Conservation (phyloP, 2,329 filamentous ascomycete genomes). For the Triangularia setosa region DNA sequence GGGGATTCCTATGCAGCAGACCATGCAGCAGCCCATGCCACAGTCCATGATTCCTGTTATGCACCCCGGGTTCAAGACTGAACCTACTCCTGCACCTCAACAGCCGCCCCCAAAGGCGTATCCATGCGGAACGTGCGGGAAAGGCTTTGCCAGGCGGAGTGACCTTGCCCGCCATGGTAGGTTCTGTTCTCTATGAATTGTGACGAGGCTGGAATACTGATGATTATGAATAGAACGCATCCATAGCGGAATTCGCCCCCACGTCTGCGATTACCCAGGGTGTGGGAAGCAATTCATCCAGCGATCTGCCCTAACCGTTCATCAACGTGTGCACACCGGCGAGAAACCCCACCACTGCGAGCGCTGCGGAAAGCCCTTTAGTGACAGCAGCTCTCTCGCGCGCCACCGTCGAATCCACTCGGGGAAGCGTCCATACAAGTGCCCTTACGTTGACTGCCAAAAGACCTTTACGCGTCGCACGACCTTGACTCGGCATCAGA, state of each 20-base stretch:
- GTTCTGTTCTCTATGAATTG: slow-evolving; percentile 30
- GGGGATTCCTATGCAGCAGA: slow-evolving; percentile 36
- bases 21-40: slow-evolving; percentile 29
- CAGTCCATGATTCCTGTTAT: slow-evolving; percentile 31
- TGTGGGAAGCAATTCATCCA: slow-evolving; percentile 98
- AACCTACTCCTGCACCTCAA: slow-evolving; percentile 16
- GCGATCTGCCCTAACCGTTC: slow-evolving; percentile 89
- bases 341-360: slow-evolving; percentile 99
- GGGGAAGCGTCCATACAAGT: slow-evolving; percentile 94
- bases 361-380: slow-evolving; percentile 95
- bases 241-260: slow-evolving; percentile 84
- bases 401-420: slow-evolving; percentile 93
- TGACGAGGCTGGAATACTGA: not conserved
- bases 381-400: slow-evolving; percentile 90
- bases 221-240: slow-evolving; percentile 69
- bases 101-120: slow-evolving; percentile 62
- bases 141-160: slow-evolving; percentile 88
- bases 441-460: slow-evolving; percentile 93
- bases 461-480: slow-evolving; percentile 97
- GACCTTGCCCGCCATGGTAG: slow-evolving; percentile 92
- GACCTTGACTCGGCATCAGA: slow-evolving; percentile 91
- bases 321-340: slow-evolving; percentile 91
- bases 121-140: slow-evolving; percentile 82
- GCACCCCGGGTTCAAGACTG: slow-evolving; percentile 31
- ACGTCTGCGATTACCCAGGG: slow-evolving; percentile 82